Conservation (phyloP, 1,139 yeast species). For the Yamadazyma siamensis region DNA sequence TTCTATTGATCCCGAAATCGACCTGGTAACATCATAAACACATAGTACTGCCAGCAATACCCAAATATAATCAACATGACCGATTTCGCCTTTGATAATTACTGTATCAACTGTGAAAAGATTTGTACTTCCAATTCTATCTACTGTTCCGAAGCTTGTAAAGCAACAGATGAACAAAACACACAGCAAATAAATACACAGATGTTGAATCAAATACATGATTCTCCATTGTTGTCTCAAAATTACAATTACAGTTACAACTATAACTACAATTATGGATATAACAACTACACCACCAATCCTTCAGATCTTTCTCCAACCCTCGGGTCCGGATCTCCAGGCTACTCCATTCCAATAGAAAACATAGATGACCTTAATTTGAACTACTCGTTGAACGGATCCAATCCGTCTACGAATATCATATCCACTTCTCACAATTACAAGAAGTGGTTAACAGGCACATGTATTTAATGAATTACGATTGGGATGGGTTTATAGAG, state of each 20-base stretch:
- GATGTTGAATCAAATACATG: conserved; percentile 1
- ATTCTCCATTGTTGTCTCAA: conserved; percentile 14
- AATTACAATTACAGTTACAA: conserved; percentile 5
- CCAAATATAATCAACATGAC: conserved; percentile 8
- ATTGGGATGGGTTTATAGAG: conserved; percentile 1
- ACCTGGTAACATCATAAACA: not conserved
- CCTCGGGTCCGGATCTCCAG: no score
- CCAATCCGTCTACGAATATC: conserved; percentile 6
- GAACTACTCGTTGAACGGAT: conserved; percentile 8
- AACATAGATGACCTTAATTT: conserved; percentile 14
- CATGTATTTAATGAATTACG: conserved; percentile 7
- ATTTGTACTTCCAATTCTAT: conserved; percentile 49
- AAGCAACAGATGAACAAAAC: conserved; percentile 37
- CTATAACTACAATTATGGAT: conserved; percentile 2
- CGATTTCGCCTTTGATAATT: conserved; percentile 50
- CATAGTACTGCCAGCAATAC: no score
- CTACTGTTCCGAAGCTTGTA: conserved; percentile 63
- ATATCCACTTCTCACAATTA: conserved; percentile 35
- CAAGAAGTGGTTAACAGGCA: conserved; percentile 41
- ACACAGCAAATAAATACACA: conserved; percentile 9
- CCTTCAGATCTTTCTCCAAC: no score
- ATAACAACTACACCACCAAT: not conserved
- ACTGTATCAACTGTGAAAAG: conserved; percentile 64
- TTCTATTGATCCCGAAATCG: no score
- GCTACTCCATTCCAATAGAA: conserved; percentile 9